Evolutionary conservation across 2,329 filamentous ascomycete species (phyloP).

Genomic region (Penicillium crustosum): DNA sequence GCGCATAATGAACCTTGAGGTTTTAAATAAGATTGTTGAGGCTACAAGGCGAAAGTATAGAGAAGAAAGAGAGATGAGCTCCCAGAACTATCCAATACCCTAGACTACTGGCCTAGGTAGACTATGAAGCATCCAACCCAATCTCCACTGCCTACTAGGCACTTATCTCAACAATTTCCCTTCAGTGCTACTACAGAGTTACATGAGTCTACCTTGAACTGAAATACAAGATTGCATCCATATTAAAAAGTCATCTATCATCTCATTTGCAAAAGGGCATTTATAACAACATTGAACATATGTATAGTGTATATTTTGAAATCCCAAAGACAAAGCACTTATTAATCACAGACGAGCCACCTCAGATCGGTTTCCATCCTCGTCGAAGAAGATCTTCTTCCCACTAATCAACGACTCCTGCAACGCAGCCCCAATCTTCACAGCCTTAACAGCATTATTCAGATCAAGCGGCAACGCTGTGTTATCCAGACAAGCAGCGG

Average conservation of each 20-base stretch:
- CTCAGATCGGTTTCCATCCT: slow-evolving; percentile 51
- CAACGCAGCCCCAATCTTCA: slow-evolving; percentile 61
- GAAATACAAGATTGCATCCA: not conserved
- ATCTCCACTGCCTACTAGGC: too few species aligned
- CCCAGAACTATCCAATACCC: too few species aligned
- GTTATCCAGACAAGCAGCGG: slow-evolving; percentile 58
- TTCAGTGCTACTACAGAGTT: too few species aligned
- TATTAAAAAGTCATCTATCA: not conserved
- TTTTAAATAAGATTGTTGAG: too few species aligned
- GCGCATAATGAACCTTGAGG: not conserved
- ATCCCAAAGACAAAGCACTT: not conserved
- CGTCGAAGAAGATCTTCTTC: slow-evolving; percentile 60
- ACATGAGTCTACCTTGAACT: not conserved
- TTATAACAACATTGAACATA: not conserved
- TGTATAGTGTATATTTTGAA: not conserved
- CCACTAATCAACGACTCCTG: slow-evolving; percentile 58
- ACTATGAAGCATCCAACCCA: too few species aligned
- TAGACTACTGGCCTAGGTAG: too few species aligned
- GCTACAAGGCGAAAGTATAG: too few species aligned
- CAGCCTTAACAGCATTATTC: slow-evolving; percentile 55
- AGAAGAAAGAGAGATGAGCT: too few species aligned
- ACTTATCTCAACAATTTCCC: too few species aligned
- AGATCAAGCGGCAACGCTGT: slow-evolving; percentile 57
- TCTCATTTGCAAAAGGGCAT: not conserved
- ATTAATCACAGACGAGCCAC: slow-evolving; percentile 38